Evolutionary conservation across 192 early-diverging fungal species (phyloP), one percentile per base, ranked within the genome.

Genomic region (Backusella tarrabulga): DNA sequence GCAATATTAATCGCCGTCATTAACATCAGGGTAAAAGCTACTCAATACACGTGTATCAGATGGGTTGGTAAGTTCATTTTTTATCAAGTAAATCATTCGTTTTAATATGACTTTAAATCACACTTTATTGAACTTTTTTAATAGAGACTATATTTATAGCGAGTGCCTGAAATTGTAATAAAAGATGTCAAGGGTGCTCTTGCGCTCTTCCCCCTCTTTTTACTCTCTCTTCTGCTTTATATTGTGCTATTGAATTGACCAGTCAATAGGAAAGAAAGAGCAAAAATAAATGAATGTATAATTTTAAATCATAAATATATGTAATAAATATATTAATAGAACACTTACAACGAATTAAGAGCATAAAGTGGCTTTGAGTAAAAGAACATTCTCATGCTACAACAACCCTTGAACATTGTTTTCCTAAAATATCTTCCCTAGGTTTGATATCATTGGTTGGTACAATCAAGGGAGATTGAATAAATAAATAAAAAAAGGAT

Each of bases 311-410:
- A 63, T 40, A 56, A 23, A 9, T 9, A 56, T 56, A 56, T 6
- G 9, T 56, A 56, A 11, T 11, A 56, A 2, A 9, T 40, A 11
- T 40, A 40, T 40, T 44, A 44, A 44, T 50, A n/a, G 12, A 63
- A 12, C 23, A 26, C 26, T 32, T 63, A 63, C 23, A 26, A 11
- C 19, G 23, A 26, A 60, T 29, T 23, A 44, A 26, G 11, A 63
- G 23, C 56, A 63, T 63, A 12, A 63, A 63, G 56, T 63, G 56
- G 56, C 56, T 63, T 63, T 63, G 54, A 56, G 54, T 29, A 23
- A 63, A 29, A 29, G 11, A 26, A 63, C 26, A 14, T 63, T 14
- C n/a, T 63, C 56, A 63, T 63, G 12, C 21, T 29, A 8, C 23
- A 23, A 63, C 26, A 23, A 63, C 56, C 56, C 56, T 63, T 63